A percentile compares a stretch with the other conserved stretches of the same genome.
Conservation (phyloP, 495 filamentous ascomycete genomes). For the Penicillium soppii region DNA sequence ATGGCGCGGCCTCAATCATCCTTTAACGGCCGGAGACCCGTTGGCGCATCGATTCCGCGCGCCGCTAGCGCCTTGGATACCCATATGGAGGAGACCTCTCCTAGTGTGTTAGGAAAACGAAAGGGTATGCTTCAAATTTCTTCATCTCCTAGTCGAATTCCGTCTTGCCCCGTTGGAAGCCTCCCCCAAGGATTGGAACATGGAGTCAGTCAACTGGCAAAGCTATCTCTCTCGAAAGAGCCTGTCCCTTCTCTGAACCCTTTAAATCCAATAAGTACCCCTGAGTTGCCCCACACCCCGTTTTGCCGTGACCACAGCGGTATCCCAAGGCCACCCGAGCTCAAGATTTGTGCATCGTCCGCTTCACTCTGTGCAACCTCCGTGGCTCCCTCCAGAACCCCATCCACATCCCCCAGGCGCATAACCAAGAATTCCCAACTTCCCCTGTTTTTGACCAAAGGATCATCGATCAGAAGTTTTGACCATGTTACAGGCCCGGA, state of each 20-base stretch:
- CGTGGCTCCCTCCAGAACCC: constrained; percentile 1
- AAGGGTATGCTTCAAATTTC: constrained; percentile 64
- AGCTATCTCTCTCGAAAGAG: not conserved
- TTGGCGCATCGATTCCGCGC: constrained; percentile 47
- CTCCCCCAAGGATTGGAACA: not conserved
- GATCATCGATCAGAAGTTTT: constrained; percentile 60
- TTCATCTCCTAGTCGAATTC: constrained; percentile 24
- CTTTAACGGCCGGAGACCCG: constrained; percentile 39
- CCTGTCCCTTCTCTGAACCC: not conserved
- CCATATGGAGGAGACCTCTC: constrained; percentile 45
- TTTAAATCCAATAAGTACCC: not conserved
- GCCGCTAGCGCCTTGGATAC: constrained; percentile 62
- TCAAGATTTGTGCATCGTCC: not conserved
- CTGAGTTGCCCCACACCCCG: not conserved
- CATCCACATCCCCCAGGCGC: constrained; percentile 10
- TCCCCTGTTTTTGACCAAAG: constrained; percentile 62
- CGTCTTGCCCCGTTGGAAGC: constrained; percentile 24
- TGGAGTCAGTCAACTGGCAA: not conserved
- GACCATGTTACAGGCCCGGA: constrained; percentile 50
- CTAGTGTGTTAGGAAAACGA: constrained; percentile 51
- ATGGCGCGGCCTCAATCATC: constrained; percentile 49
- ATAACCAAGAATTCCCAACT: constrained; percentile 24
- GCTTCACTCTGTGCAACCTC: constrained; percentile 1
- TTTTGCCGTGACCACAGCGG: not conserved
- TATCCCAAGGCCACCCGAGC: not conserved